Percentiles rank a stretch among this genome's conserved stretches.
Evolutionary conservation across 2,329 filamentous ascomycete species (phyloP).

Genomic region (Bipolaris bicolor): DNA sequence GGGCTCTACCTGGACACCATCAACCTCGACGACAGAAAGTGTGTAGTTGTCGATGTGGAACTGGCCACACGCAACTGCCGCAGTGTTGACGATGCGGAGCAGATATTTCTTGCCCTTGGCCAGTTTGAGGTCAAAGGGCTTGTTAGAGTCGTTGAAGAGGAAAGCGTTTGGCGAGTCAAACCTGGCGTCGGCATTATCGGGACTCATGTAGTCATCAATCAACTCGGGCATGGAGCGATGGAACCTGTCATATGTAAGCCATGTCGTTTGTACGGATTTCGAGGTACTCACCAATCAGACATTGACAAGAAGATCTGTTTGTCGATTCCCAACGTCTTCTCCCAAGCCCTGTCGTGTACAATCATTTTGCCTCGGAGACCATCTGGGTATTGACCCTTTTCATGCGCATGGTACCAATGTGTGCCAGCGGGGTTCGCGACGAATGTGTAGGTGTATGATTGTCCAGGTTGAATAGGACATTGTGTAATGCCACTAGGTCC

Average conservation of each 20-base stretch:
- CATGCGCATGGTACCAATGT: slow-evolving; percentile 72
- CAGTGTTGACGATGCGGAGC: slow-evolving; percentile 67
- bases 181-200: slow-evolving; percentile 45
- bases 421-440: slow-evolving; percentile 59
- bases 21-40: slow-evolving; percentile 29
- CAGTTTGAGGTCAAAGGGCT: slow-evolving; percentile 40
- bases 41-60: slow-evolving; percentile 52
- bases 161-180: slow-evolving; percentile 13
- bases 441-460: slow-evolving; percentile 71
- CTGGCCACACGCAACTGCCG: slow-evolving; percentile 51
- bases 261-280: slow-evolving; percentile 23
- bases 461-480: slow-evolving; percentile 63
- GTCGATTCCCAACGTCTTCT: slow-evolving; percentile 47
- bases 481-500: slow-evolving; percentile 78
- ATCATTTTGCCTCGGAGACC: slow-evolving; percentile 49
- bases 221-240: slow-evolving; percentile 26
- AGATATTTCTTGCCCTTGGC: slow-evolving; percentile 63
- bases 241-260: slow-evolving; percentile 9
- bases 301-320: slow-evolving; percentile 11
- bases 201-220: slow-evolving; percentile 52
- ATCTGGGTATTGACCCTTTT: slow-evolving; percentile 49
- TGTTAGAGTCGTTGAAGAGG: slow-evolving; percentile 16
- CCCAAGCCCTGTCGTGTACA: slow-evolving; percentile 49
- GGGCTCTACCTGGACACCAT: slow-evolving; percentile 50
- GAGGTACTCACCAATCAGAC: slow-evolving; percentile 11